A percentile compares a stretch with the other conserved stretches of the same genome.
Evolutionary conservation across 192 early-diverging fungal species (phyloP).

Genomic region (Funneliformis mosseae): DNA sequence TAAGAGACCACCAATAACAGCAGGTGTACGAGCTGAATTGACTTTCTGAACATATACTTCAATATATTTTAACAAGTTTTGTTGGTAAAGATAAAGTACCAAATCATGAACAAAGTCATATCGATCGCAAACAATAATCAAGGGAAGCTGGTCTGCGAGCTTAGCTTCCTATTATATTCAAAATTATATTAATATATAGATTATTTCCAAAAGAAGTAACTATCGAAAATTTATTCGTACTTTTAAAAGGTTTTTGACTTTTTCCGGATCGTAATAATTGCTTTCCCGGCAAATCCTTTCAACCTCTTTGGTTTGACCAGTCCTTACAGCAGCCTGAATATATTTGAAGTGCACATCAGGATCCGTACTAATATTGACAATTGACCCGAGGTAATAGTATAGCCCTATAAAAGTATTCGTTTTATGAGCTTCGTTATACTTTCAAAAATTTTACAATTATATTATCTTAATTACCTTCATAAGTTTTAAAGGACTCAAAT

Average conservation of each 20-base stretch:
- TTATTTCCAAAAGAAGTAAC: background rate
- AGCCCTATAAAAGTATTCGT: conserved; percentile 55
- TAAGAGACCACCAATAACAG: conserved; percentile 94
- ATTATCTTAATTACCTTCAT: conserved; percentile 62
- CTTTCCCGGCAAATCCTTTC: conserved; percentile 97
- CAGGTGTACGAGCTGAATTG: conserved; percentile 90
- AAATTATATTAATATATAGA: background rate
- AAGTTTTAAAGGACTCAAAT: conserved; percentile 90
- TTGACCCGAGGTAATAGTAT: conserved; percentile 95
- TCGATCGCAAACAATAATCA: conserved; percentile 99
- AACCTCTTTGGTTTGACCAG: conserved; percentile 95
- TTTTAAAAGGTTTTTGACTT: conserved; percentile 99
- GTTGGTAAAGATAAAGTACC: conserved; percentile 94
- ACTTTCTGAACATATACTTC: conserved; percentile 99
- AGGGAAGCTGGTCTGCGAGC: conserved; percentile 92
- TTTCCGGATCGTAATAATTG: conserved; percentile 95
- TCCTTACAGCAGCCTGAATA: conserved; percentile 92
- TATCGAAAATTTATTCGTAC: conserved; percentile 30
- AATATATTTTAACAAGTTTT: conserved; percentile 92
- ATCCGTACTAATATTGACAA: conserved; percentile 95
- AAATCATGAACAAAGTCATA: conserved; percentile 97
- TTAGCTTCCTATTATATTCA: conserved; percentile 72
- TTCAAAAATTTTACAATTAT: too few species aligned
- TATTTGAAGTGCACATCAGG: conserved; percentile 98
- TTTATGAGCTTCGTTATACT: background rate